Evolutionary conservation across 1,284 basidiomycete species (phyloP).

Genomic region (Meira nashicola): DNA sequence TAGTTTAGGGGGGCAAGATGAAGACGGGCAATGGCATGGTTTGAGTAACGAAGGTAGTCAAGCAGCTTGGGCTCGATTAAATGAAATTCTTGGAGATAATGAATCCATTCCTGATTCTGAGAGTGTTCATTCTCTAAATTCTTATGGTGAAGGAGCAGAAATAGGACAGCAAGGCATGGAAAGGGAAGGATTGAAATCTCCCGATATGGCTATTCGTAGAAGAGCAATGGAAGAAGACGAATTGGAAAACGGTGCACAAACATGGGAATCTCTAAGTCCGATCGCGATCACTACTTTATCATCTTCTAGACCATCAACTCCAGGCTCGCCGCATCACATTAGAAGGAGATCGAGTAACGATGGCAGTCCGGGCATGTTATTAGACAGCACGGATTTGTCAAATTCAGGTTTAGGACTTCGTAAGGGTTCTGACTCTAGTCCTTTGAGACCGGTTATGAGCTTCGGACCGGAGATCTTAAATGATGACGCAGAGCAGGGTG

Average conservation of each 20-base stretch:
- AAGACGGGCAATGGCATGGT: slow-evolving; percentile 16
- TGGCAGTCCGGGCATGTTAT: neutral
- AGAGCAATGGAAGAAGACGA: slow-evolving; percentile 10
- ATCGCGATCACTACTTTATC: slow-evolving; percentile 45
- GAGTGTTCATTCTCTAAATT: slow-evolving; percentile 6
- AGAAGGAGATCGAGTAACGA: slow-evolving; percentile 20
- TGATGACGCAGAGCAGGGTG: slow-evolving; percentile 29
- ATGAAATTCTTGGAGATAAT: slow-evolving; percentile 38
- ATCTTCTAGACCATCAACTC: slow-evolving; percentile 10
- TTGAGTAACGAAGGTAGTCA: slow-evolving; percentile 14
- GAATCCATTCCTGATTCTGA: slow-evolving; percentile 19
- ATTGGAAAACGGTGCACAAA: slow-evolving; percentile 24
- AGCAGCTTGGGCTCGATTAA: slow-evolving; percentile 43
- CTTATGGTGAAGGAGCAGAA: slow-evolving; percentile 3
- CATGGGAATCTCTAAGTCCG: slow-evolving; percentile 49
- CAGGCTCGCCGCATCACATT: slow-evolving; percentile 19
- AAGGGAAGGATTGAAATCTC: slow-evolving; percentile 12
- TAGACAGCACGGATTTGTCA: slow-evolving; percentile 14
- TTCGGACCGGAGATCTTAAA: slow-evolving; percentile 25
- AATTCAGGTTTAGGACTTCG: slow-evolving; percentile 5
- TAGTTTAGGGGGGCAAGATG: slow-evolving; percentile 7
- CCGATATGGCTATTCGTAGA: no score
- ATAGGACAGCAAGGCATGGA: neutral
- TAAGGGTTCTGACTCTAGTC: slow-evolving; percentile 24
- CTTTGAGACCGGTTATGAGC: slow-evolving; percentile 35